A percentile compares a stretch with the other conserved stretches of the same genome.
Evolutionary conservation across 371 early-diverging fungal species (phyloP).

Genomic region (Hamiltosporidium tvaerminnensis): DNA sequence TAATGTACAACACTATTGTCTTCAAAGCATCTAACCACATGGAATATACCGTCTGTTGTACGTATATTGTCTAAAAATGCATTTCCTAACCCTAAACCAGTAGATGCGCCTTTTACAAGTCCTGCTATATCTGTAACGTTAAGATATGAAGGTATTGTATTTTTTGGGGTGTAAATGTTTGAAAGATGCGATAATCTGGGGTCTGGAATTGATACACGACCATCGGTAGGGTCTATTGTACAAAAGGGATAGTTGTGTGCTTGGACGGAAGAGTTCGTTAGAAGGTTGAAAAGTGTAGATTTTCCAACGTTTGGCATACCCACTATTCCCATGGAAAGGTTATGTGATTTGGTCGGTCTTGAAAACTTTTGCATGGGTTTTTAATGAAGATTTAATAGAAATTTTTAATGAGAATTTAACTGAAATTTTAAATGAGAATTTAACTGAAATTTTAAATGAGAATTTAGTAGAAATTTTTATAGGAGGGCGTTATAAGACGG

Average conservation of each 20-base stretch:
- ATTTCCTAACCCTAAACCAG: slow-evolving; percentile 84
- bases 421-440: too few species aligned
- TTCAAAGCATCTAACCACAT: slow-evolving; percentile 78
- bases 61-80: slow-evolving; percentile 84
- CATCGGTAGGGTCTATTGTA: slow-evolving; percentile 52
- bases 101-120: slow-evolving; percentile 75
- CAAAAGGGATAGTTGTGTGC: slow-evolving; percentile 64
- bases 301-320: slow-evolving; percentile 95
- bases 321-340: slow-evolving; percentile 80
- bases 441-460: too few species aligned
- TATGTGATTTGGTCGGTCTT: slow-evolving; percentile 57
- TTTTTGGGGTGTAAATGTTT: slow-evolving; percentile 41
- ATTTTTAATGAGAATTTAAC: too few species aligned
- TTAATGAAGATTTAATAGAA: too few species aligned
- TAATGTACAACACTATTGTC: slow-evolving; percentile 80
- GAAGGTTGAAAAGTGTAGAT: slow-evolving; percentile 81
- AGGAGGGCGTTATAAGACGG: too few species aligned
- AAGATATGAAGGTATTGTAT: slow-evolving; percentile 56
- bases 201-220: slow-evolving; percentile 42
- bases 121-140: slow-evolving; percentile 96
- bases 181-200: slow-evolving; percentile 25
- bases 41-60: slow-evolving; percentile 90
- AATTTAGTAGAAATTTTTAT: too few species aligned
- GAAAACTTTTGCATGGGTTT: too few species aligned
- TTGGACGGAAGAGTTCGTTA: slow-evolving; percentile 69